phyloP scores from a whole-genome alignment of 305 asterid genomes.

The Ajuga reptans region DNA sequence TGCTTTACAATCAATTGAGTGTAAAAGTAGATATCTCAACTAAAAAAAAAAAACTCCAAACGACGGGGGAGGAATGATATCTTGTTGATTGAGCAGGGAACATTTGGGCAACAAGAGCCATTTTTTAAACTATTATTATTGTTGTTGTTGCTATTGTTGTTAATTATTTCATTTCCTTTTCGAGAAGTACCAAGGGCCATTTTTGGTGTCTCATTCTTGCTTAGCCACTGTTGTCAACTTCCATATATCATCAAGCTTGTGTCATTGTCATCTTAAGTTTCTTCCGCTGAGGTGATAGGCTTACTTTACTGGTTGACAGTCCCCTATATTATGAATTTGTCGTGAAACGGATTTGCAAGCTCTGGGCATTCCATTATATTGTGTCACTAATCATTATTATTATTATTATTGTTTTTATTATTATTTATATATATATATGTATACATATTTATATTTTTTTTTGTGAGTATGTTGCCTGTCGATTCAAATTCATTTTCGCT shows the following conservation, averaged over 20 bases:
- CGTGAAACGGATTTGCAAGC: too few relatives aligned
- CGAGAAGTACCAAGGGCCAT: too few relatives aligned
- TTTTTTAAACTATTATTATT: too few relatives aligned
- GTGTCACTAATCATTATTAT: too few relatives aligned
- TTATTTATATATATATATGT: too few relatives aligned
- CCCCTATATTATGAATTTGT: background rate
- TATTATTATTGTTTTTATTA: too few relatives aligned
- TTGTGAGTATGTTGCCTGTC: slow-evolving; percentile 9
- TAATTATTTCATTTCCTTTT: too few relatives aligned
- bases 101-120: background rate
- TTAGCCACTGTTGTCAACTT: too few relatives aligned
- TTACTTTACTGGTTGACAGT: background rate
- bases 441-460: background rate
- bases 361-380: too few relatives aligned
- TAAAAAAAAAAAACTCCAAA: background rate
- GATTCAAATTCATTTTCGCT: background rate
- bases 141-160: too few relatives aligned
- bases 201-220: too few relatives aligned
- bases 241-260: too few relatives aligned
- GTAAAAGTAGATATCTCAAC: background rate
- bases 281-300: background rate
- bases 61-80: background rate
- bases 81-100: background rate
- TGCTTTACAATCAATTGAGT: background rate
- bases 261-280: background rate